Base-by-base conservation (phyloP, 257 asterid genomes). In the Cruciata laevipes region DNA sequence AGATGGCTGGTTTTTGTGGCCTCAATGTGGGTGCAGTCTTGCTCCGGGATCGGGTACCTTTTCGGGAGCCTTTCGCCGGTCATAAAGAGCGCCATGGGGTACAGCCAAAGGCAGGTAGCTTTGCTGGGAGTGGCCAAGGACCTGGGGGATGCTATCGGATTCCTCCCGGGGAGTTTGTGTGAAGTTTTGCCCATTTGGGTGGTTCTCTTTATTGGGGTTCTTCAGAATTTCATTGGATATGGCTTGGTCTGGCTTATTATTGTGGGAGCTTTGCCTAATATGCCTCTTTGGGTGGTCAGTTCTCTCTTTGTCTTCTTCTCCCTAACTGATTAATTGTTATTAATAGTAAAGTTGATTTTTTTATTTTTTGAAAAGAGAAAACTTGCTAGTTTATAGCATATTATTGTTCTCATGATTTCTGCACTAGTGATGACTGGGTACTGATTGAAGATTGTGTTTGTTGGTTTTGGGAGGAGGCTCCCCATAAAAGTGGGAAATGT, bases 1-100 rank as follows among this genome's bases (percentile, higher is more conserved):
- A 80, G 95, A 83, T 91, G 98, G 98, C 90, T 91, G 61, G 95
- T 89, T 24, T 91, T 89, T 32, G 98, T 91, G n/a, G 95, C 95
- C 32, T 87, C 96, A 76, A 91, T 91, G 90, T 91, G 96, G 98
- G 83, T 91, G 24, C 95, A 87, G 66, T 91, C 98, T 0, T 91
- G 96, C 65, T 88, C 95, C 0, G 98, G 98, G 38, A 81, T 91
- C 69, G 98, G 96, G 21, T 91, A 89, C 69, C 61, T 89, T 24
- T 91, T 89, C 62, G 96, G 95, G 7, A 91, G 98, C 80, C 77
- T 91, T 25, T 91, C 98, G 5, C 98, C 98, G 0, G 78, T 76
- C 66, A 89, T 91, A 65, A 89, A 91, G 76, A 84, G 80, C n/a
- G 62, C 78, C 49, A 74, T 91, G 75, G 85, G 84, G 75, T 91